Evolutionary conservation across 108 stramenopile genomes (phyloP), one percentile per base, ranked within the genome.

Genomic region (Skeletonema marinoi): DNA sequence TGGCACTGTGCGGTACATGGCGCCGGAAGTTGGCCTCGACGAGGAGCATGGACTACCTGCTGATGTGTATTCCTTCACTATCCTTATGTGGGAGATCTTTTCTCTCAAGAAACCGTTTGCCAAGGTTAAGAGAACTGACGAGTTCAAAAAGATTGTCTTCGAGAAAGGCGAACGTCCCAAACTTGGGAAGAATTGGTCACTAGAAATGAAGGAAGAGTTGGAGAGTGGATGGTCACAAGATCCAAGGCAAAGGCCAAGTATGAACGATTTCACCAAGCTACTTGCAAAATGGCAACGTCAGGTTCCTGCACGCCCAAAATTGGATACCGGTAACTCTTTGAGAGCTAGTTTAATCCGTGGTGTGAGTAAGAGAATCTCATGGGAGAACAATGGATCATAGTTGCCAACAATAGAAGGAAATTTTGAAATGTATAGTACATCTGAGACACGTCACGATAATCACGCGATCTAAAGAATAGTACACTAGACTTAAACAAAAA

Each of bases 31-130:
- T 19, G 80, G 64, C 1, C 60, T 81, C 29, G 60, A 67, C 36
- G 35, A 66, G 38, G 77, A 71, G 30, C 77, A 81, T 35, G 65
- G 72, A 6, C 61, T 59, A 35, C 67, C 72, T 39, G 93, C 87
- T 2, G 93, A 94, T 58, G 92, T 90, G 1, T 93, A 88, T 70
- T 86, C 87, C 4, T 92, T 90, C 72, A 87, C 85, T 3, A 85
- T 92, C 42, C 46, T 92, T 25, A 60, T 92, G 12, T 88, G 84
- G 84, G 89, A 92, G 59, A 65, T 90, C 5, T 90, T 81, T 46
- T 59, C 88, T 3, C 51, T 88, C 32, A 85, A 88, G 70, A 88
- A 84, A 32, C 88, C 90, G 25, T 93, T 88, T 61, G 66, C 81
- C 60, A 85, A 83, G 6, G 80, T 77, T 19, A 70, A 82, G 14